Base-by-base conservation (phyloP, 2,329 filamentous ascomycete species). In the Exophiala lecanii-corni region DNA sequence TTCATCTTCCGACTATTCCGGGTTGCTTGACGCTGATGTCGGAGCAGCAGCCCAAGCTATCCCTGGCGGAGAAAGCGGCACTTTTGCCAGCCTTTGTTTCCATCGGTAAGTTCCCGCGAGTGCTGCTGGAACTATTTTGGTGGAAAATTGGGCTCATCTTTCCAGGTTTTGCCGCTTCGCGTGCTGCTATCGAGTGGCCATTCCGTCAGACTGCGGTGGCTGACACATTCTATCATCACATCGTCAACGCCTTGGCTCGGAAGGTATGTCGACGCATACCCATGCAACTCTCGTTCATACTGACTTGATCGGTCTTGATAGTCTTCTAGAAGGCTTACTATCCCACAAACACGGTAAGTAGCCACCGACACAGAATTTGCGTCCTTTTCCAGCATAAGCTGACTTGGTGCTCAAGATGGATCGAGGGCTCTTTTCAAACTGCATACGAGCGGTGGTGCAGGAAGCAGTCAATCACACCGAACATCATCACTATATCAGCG, bases 151-250 rank as follows among this genome's bases (percentile, higher is more conserved):
- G n/a, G n/a, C n/a, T n/a, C n/a, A n/a, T n/a, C n/a, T n/a, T n/a
- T n/a, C 6, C 33, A 41, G 28, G 16, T 20, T 26, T 31, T n/a
- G 39, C 33, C 9, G 38, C 39, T 17, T 38, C 30, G 15, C n/a
- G 6, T 9, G 39, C 43, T 17, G 35, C 17, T 12, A 50, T 31
- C 52, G 60, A 21, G 46, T 67, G 62, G 10, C 40, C 61, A 1
- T 66, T 68, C 38, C 64, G 66, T 16, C 62, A 62, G 4, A 47
- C 60, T 18, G 53, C 41, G 25, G 62, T 62, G 16, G 57, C 64
- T 7, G 63, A 55, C 36, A 51, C 55, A 5, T 66, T 63, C 38
- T 50, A 47, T 16, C 54, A 61, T 23, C 63, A 69, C 57, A 34
- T 69, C 18, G 16, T 51, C 4, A 54, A 60, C 37, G 53, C 61